These are phyloP conservation scores for Fusarium pilosicola DNA, from an alignment of 2,329 filamentous ascomycete species.

Conservation along the genomic window DNA sequence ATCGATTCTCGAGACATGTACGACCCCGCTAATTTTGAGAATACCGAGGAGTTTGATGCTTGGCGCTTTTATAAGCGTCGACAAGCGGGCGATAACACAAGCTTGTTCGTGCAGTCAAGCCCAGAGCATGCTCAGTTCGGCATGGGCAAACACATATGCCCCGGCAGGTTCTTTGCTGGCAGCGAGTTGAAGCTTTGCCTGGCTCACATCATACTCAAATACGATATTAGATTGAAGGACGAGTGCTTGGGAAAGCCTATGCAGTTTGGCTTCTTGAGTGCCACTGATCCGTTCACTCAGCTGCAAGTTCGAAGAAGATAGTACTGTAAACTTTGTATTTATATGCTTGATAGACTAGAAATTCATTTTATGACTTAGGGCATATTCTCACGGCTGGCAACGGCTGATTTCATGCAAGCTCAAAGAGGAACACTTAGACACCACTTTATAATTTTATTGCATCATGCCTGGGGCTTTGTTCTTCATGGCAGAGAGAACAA, in stretches of 20 bases:
- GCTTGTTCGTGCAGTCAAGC: background rate
- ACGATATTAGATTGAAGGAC: background rate
- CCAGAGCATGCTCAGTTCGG: background rate
- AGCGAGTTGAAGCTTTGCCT: constrained; percentile 1
- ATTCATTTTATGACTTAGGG: accelerated
- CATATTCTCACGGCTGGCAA: accelerated
- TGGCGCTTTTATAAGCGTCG: background rate
- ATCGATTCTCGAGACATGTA: background rate
- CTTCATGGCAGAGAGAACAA: too few relatives aligned
- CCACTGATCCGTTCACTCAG: background rate
- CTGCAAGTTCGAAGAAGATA: background rate
- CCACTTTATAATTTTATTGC: background rate
- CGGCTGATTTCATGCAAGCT: accelerated
- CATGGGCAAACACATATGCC: background rate
- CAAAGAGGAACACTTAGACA: accelerated
- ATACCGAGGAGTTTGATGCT: background rate
- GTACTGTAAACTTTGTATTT: accelerated
- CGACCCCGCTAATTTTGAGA: accelerated
- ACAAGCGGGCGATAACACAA: background rate
- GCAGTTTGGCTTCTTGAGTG: background rate
- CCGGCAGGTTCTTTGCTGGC: background rate
- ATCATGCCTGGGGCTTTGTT: accelerated
- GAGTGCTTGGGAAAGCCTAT: background rate
- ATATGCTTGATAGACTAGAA: background rate
- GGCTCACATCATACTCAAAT: background rate